Evolutionary conservation across 169 alveolate genomes (phyloP), one percentile per base, ranked within the genome.

Genomic region (Cryptosporidium ubiquitum): DNA sequence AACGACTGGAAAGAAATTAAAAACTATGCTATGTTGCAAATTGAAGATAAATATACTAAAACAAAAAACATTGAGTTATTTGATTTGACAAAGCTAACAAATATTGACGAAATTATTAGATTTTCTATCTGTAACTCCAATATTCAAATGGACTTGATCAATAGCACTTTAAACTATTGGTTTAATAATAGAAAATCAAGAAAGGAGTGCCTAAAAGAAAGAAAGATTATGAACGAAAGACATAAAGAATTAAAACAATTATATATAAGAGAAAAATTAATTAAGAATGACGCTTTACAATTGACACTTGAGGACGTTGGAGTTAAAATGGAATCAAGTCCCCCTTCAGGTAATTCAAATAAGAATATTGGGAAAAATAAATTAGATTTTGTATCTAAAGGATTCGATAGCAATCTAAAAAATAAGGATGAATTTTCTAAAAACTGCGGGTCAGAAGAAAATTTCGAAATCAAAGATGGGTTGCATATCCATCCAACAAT

Each of bases 1-100:
- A 70, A 84, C 37, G 73, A 93, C 92, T 95, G 97, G 97, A 64
- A 89, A n/a, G 85, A 79, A 61, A 61, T 79, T n/a, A 79, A 64
- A 47, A 55, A 33, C 3, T 40, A 4, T 51, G 29, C 64, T 26
- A 14, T 7, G n/a, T 5, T 37, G 12, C n/a, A 73, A 10, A 73
- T 73, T 55, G 5, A 5, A 12, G 35, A 73, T 37, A 73, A 51
- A 29, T 73, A 31, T 0, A 73, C n/a, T 23, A 60, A 60, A 20
- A 61, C 5, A 29, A 5, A 7, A 14, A 18, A 23, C 26, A n/a
- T 6, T 79, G 33, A 23, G 5, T 18, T n/a, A 37, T 37, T 44
- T 31, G 74, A 79, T 18, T 58, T 79, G 23, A 37, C 74, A 7
- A 79, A 37, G 14, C n/a, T 40, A 20, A 60, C 33, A 3, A 37